phyloP scores from a whole-genome alignment of 345 rosid genomes.

The Euphorbia pulcherrima region DNA sequence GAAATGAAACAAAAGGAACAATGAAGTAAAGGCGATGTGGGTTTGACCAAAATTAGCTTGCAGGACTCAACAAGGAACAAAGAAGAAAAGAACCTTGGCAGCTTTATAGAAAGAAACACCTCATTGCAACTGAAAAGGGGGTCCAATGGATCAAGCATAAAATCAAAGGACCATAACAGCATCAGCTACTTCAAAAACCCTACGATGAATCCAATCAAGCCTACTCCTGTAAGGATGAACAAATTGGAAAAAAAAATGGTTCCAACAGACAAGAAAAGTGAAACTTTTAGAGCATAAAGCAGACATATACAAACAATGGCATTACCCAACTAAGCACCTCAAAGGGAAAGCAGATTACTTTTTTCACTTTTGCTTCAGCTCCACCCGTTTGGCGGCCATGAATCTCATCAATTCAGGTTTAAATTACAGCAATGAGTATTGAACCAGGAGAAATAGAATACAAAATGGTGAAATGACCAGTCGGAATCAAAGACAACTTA shows the following conservation, averaged over 20 bases:
- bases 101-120: conserved; percentile 59
- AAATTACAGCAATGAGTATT: conserved; percentile 20
- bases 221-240: conserved; percentile 36
- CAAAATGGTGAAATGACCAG: conserved; percentile 11
- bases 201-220: conserved; percentile 26
- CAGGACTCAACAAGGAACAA: conserved; percentile 70
- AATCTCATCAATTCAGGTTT: conserved; percentile 27
- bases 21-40: conserved; percentile 29
- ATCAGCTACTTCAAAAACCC: conserved; percentile 45
- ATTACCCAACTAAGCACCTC: conserved; percentile 68
- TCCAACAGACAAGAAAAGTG: conserved; percentile 64
- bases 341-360: conserved; percentile 75
- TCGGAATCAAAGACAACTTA: conserved; percentile 41
- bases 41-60: conserved; percentile 52
- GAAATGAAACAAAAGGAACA: conserved; percentile 19
- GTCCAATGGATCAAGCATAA: conserved; percentile 57
- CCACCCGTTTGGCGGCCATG: conserved; percentile 19
- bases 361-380: conserved; percentile 36
- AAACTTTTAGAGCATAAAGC: conserved; percentile 94
- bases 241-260: conserved; percentile 42
- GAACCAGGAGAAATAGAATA: conserved; percentile 15
- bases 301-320: conserved; percentile 42
- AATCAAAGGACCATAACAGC: conserved; percentile 39
- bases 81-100: conserved; percentile 52
- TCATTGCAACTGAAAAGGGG: conserved; percentile 41